A percentile compares a stretch with the other conserved stretches of the same genome.
Evolutionary conservation across 2,329 filamentous ascomycete species (phyloP).

Genomic region (Colletotrichum liriopes): DNA sequence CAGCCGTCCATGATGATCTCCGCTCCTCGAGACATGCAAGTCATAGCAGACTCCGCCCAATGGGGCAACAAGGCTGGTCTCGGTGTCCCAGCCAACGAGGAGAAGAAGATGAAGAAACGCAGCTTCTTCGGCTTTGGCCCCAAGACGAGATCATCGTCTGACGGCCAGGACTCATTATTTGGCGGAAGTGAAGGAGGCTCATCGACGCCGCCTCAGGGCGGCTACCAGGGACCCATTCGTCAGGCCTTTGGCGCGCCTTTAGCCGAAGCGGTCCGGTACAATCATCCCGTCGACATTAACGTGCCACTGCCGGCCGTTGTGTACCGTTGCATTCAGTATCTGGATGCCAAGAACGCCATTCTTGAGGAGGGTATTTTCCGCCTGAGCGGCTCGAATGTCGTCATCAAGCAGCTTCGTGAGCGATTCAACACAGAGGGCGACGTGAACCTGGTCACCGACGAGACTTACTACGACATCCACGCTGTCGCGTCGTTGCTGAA

Average conservation of each 20-base stretch:
- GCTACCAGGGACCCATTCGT: slow-evolving; percentile 70
- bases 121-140: slow-evolving; percentile 81
- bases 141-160: slow-evolving; percentile 71
- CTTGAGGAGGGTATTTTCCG: slow-evolving; percentile 96
- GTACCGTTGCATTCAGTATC: slow-evolving; percentile 94
- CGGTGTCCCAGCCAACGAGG: slow-evolving; percentile 70
- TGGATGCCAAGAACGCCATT: slow-evolving; percentile 85
- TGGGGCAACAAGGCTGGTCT: slow-evolving; percentile 86
- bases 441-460: slow-evolving; percentile 86
- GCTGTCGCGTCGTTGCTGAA: slow-evolving; percentile 96
- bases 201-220: slow-evolving; percentile 59
- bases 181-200: slow-evolving; percentile 64
- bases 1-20: slow-evolving; percentile 77
- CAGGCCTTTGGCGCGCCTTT: slow-evolving; percentile 90
- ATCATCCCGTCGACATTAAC: slow-evolving; percentile 79
- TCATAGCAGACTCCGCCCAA: slow-evolving; percentile 85
- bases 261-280: slow-evolving; percentile 87
- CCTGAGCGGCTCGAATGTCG: slow-evolving; percentile 94
- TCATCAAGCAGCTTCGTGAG: slow-evolving; percentile 92
- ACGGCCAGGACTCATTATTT: slow-evolving; percentile 71
- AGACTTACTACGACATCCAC: slow-evolving; percentile 94
- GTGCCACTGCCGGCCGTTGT: slow-evolving; percentile 91
- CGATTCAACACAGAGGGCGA: slow-evolving; percentile 96
- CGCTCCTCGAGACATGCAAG: slow-evolving; percentile 84
- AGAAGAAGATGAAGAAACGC: slow-evolving; percentile 87